Percentiles rank a stretch among this genome's conserved stretches.
Conservation (phyloP, 2,329 filamentous ascomycete species). For the Epicoccum nigrum region DNA sequence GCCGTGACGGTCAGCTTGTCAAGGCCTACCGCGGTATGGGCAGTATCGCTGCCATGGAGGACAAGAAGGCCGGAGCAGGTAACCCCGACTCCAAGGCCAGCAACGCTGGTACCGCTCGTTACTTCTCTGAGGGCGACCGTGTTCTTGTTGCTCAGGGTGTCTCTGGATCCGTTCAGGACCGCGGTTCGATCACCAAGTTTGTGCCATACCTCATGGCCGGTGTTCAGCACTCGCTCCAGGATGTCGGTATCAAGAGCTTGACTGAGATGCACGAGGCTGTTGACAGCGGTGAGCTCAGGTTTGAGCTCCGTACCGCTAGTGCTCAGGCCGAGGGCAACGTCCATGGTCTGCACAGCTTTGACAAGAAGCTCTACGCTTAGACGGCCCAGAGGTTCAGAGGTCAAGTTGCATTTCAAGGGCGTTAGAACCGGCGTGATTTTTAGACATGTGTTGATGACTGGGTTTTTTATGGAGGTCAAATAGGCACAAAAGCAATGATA, state of each 20-base stretch:
- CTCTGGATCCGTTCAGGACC: constrained; percentile 80
- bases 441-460: constrained; percentile 33
- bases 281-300: constrained; percentile 76
- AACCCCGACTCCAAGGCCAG: constrained; percentile 70
- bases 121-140: constrained; percentile 96
- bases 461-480: constrained; percentile 28
- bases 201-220: constrained; percentile 94
- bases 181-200: constrained; percentile 90
- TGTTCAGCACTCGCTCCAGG: constrained; percentile 96
- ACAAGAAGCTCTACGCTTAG: constrained; percentile 98
- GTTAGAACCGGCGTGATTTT: constrained; percentile 30
- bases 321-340: constrained; percentile 97
- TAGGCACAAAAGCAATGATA: constrained; percentile 48
- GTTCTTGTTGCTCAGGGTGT: constrained; percentile 97
- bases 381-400: background rate
- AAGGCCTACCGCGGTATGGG: constrained; percentile 99
- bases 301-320: constrained; percentile 92
- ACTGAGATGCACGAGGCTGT: constrained; percentile 77
- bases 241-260: constrained; percentile 86
- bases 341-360: constrained; percentile 94
- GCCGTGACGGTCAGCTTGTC: constrained; percentile 94
- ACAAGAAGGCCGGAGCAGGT: constrained; percentile 88
- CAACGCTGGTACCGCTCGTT: constrained; percentile 95
- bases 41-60: constrained; percentile 98
- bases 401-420: constrained; percentile 39